Evolutionary conservation across 2,329 filamentous ascomycete genomes (phyloP).

Genomic region (Scytalidium sp.): DNA sequence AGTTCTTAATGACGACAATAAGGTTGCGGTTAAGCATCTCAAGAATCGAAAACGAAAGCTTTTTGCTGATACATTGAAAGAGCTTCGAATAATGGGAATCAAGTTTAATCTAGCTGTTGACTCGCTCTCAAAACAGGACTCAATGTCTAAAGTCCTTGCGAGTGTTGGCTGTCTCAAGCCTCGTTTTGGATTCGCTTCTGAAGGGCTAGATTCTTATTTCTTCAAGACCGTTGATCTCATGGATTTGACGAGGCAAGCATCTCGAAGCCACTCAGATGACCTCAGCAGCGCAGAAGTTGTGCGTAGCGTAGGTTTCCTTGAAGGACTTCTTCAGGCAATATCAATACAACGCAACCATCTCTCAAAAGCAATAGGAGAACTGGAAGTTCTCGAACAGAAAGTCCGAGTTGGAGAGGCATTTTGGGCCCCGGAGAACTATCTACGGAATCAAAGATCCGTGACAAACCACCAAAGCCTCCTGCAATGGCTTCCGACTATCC

Average conservation of each 20-base stretch:
- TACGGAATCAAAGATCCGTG: constrained; percentile 6
- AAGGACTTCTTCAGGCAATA: constrained; percentile 72
- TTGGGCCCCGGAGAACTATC: constrained; percentile 35
- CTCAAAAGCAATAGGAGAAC: constrained; percentile 9
- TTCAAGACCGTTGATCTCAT: constrained; percentile 76
- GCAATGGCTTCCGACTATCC: constrained; percentile 67
- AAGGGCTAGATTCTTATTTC: constrained; percentile 55
- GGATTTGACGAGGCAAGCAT: constrained; percentile 62
- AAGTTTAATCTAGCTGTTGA: constrained; percentile 76
- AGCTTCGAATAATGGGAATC: constrained; percentile 84
- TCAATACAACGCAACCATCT: constrained; percentile 53
- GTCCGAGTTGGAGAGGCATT: constrained; percentile 28
- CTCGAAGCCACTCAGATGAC: constrained; percentile 78
- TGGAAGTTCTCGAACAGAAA: constrained; percentile 16
- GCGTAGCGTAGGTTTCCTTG: constrained; percentile 79
- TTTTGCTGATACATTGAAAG: constrained; percentile 83
- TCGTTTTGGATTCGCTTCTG: background rate
- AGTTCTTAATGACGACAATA: constrained; percentile 83
- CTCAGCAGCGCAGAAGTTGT: constrained; percentile 76
- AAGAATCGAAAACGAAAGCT: constrained; percentile 88
- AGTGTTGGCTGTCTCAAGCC: constrained; percentile 39
- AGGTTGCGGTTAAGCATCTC: constrained; percentile 77
- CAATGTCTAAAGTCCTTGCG: constrained; percentile 67
- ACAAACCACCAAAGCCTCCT: constrained; percentile 28
- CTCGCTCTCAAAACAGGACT: constrained; percentile 69